These are phyloP conservation scores for Conidiobolus incongruus DNA, from an alignment of 371 early-diverging fungal species.

Conservation along the genomic window DNA sequence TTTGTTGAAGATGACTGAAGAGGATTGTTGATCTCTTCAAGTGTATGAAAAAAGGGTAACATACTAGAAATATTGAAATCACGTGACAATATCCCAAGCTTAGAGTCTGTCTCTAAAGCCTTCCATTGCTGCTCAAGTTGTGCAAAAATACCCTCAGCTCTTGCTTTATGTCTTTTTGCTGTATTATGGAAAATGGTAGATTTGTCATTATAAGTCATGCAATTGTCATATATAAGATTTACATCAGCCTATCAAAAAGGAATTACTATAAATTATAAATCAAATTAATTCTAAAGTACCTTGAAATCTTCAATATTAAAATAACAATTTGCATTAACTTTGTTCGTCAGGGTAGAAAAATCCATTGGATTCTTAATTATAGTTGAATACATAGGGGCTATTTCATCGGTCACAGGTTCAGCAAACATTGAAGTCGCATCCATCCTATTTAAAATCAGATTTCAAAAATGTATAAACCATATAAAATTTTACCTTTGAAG, in stretches of 20 bases:
- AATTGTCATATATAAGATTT: conserved; percentile 44
- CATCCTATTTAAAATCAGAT: background rate
- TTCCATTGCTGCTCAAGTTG: conserved; percentile 9
- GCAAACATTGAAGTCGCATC: conserved; percentile 19
- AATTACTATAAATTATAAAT: conserved; percentile 2
- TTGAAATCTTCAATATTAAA: background rate
- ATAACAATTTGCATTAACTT: conserved; percentile 15
- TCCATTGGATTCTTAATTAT: conserved; percentile 33
- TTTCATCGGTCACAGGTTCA: conserved; percentile 39
- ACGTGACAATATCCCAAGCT: no score
- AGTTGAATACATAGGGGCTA: conserved; percentile 55
- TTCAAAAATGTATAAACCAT: background rate
- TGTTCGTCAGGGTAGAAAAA: conserved; percentile 18
- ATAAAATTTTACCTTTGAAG: background rate
- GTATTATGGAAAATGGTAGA: conserved; percentile 46
- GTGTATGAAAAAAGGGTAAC: no score
- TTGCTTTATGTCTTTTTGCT: conserved; percentile 23
- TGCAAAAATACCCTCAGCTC: conserved; percentile 11
- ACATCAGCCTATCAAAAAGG: conserved; percentile 26
- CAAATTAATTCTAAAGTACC: background rate
- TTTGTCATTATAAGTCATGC: conserved; percentile 46
- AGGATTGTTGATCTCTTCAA: no score
- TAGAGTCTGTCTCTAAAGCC: no score
- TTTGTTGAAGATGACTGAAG: no score
- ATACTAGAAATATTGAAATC: no score